Conservation (phyloP, 208 protist genomes). For the Crithidia mellificae region DNA sequence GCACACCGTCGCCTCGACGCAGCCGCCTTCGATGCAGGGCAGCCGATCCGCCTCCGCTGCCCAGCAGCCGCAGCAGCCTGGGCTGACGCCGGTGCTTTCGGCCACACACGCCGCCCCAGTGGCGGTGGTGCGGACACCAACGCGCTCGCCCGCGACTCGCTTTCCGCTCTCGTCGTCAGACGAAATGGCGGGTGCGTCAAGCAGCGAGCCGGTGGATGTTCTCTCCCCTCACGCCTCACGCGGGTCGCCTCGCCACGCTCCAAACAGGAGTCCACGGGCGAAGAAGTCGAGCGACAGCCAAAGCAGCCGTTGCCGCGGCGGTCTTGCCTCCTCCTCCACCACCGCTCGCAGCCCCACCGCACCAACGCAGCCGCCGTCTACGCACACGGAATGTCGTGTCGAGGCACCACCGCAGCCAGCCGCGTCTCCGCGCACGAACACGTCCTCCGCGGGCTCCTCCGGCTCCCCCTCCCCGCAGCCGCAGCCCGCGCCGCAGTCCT, state of each 20-base stretch:
- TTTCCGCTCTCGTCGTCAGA: background rate
- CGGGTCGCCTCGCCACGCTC: background rate
- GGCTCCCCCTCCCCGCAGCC: background rate
- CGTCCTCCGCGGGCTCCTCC: background rate
- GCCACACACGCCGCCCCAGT: background rate
- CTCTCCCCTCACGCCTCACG: background rate
- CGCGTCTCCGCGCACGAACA: background rate
- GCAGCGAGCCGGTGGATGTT: background rate
- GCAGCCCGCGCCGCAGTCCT: background rate
- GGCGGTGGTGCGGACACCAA: background rate
- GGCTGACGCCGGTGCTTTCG: no score
- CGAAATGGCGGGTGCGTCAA: background rate
- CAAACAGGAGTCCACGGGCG: background rate
- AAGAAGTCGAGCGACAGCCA: background rate
- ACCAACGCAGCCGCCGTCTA: slow-evolving; percentile 7
- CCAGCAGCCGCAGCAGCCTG: no score
- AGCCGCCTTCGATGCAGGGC: slow-evolving; percentile 13
- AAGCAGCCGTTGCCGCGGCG: background rate
- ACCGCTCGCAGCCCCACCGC: background rate
- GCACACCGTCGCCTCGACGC: slow-evolving; percentile 11
- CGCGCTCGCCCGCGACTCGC: background rate
- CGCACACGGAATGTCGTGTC: background rate
- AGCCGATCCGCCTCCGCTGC: slow-evolving; percentile 14
- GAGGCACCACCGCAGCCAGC: background rate
- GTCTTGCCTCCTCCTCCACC: background rate